These are phyloP conservation scores for Cercophora samala DNA, from an alignment of 495 filamentous ascomycete species.

Conservation along the genomic window DNA sequence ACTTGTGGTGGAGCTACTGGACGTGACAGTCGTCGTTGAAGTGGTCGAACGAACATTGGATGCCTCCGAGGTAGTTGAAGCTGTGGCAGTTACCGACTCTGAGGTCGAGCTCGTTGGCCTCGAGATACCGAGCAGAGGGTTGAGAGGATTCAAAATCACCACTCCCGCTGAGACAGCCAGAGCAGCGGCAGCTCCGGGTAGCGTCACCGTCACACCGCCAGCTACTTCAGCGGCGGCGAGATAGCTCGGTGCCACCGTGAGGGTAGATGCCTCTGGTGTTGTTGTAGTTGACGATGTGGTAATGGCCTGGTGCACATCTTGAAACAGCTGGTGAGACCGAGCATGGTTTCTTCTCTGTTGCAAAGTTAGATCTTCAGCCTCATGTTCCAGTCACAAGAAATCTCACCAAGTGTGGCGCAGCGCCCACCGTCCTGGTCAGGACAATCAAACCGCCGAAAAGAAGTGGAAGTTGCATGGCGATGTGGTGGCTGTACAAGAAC, in stretches of 20 bases:
- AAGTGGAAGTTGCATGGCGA: background rate
- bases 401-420: slow-evolving; percentile 1
- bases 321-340: background rate
- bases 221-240: background rate
- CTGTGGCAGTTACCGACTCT: background rate
- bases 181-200: background rate
- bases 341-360: background rate
- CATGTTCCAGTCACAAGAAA: background rate
- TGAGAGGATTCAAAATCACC: background rate
- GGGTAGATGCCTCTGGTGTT: background rate
- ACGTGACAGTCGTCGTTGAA: background rate
- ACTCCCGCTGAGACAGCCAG: background rate
- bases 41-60: background rate
- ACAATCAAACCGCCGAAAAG: background rate
- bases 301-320: background rate
- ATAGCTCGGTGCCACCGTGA: background rate
- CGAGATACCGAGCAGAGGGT: background rate
- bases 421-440: background rate
- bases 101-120: background rate
- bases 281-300: background rate
- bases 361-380: background rate
- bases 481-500: background rate
- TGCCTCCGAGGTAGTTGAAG: background rate
- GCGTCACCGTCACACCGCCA: background rate
- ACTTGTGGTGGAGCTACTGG: background rate